Evolutionary conservation across 305 asterid species (phyloP).

Genomic region (Lippia alba): DNA sequence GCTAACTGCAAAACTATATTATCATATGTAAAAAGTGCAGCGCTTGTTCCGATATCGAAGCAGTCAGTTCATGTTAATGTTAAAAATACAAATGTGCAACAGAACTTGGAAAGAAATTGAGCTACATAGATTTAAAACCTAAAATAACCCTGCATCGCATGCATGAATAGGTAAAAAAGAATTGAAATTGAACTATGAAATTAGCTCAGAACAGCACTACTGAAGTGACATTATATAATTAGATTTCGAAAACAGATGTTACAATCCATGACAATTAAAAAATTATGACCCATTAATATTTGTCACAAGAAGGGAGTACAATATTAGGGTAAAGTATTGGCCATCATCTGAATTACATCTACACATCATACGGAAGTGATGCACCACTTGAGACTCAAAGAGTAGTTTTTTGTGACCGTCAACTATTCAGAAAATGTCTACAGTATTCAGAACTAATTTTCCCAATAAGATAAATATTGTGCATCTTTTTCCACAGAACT

Average conservation of each 20-base stretch:
- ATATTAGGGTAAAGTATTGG: neutral
- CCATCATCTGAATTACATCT: neutral
- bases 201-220: neutral
- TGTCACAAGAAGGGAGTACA: neutral
- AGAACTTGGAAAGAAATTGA: conserved; percentile 2
- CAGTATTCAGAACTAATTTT: neutral
- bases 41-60: neutral
- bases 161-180: neutral
- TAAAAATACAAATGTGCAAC: neutral
- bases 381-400: neutral
- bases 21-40: neutral
- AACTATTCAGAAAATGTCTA: neutral
- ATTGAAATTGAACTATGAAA: neutral
- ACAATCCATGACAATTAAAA: neutral
- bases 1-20: conserved; percentile 7
- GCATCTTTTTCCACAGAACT: neutral
- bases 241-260: neutral
- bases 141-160: neutral
- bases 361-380: neutral
- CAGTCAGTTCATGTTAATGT: neutral
- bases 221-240: neutral
- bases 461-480: neutral
- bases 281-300: neutral
- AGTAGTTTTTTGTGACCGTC: neutral
- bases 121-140: neutral